Base-by-base conservation (phyloP, 129 eudicot species). In the Logfia minima region DNA sequence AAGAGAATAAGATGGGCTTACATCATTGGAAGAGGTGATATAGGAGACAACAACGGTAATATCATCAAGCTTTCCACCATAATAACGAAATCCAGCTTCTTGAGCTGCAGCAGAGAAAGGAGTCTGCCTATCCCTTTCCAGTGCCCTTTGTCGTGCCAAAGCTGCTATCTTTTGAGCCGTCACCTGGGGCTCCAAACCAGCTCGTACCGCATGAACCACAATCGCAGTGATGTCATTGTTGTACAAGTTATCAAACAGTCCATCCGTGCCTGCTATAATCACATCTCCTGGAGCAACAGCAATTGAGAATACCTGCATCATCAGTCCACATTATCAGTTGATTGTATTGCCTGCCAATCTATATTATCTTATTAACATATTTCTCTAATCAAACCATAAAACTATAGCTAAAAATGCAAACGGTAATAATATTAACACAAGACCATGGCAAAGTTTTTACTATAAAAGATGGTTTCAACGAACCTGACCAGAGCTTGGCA, bases 101-200 rank as follows among this genome's bases (percentile, higher is more conserved):
- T 92, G 98, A 51, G 98, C 98, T 53, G 96, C 98, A 77, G 98
- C 60, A 14, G 98, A 90, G 68, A 92, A 92, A 75, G 96, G 98
- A 6, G 98, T 90, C 77, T 92, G 98, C 31, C 98, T 66, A 71
- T 88, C 87, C 55, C 78, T 88, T 85, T 92, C 98, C 77, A 68
- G 90, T 19, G 98, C 98, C 77, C 98, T 70, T 87, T 92, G 96
- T 41, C 96, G 86, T 3, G 98, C 98, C 85, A 92, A 70, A 75
- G 98, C 96, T 4, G 98, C 98, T 71, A 92, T 88, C 84, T 92
- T 92, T 77, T 92, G 98, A 80, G 98, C 98, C 29, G 96, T 88
- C 72, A 84, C 94, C 81, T 90, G 92, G 3, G 98, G 98, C 32
- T 86, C 94, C 32, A 92, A 86, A 23, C 96, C 90, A 59, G 98